Evolutionary conservation across 495 filamentous ascomycete genomes (phyloP).

Genomic region (Astrocystis sublimbata): DNA sequence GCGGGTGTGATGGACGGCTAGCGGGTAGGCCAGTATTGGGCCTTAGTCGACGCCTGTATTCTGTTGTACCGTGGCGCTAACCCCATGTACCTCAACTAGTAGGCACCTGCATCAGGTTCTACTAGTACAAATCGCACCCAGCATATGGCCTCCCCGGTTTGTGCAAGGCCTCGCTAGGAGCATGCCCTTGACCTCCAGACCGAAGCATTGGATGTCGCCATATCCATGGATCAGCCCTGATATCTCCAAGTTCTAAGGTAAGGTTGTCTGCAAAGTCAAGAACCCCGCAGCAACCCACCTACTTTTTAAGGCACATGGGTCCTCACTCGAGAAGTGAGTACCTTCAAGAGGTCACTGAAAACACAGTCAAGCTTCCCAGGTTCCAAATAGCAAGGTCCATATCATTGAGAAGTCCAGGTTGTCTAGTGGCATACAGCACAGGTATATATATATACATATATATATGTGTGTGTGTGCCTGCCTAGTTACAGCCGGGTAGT

Average conservation of each 20-base stretch:
- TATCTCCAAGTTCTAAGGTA: no score
- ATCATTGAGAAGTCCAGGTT: no score
- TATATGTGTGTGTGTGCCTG: no score
- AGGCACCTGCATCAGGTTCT: no score
- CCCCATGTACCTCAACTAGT: background rate
- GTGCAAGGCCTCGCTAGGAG: slow-evolving; percentile 1
- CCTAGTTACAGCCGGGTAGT: no score
- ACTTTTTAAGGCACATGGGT: background rate
- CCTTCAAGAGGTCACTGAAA: background rate
- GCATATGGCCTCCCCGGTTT: background rate
- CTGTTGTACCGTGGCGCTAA: background rate
- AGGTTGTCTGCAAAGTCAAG: no score
- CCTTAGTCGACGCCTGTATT: background rate
- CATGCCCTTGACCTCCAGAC: no score
- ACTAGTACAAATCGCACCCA: no score
- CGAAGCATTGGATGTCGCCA: no score
- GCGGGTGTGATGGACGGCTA: background rate
- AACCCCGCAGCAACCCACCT: slow-evolving; percentile 16
- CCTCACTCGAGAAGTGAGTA: background rate
- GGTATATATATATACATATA: no score
- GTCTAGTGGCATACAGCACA: no score
- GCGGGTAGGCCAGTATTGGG: background rate
- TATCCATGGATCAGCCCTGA: no score
- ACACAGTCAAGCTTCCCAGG: background rate
- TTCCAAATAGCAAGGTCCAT: background rate